A percentile compares a stretch with the other conserved stretches of the same genome.
phyloP scores from a whole-genome alignment of 345 rosid species.

The Ceriops zippeliana region DNA sequence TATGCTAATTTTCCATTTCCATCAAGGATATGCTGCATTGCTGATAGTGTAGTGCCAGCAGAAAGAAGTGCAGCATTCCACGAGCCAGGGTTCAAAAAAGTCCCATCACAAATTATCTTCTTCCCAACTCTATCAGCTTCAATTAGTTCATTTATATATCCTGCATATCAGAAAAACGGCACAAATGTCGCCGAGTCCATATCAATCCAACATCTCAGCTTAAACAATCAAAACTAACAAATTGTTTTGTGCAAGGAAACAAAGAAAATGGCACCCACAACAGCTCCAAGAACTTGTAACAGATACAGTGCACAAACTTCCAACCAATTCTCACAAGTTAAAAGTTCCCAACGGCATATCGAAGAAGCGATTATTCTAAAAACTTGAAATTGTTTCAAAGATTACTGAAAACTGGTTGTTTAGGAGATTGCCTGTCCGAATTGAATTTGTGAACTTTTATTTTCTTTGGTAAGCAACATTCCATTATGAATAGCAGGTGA shows the following conservation, averaged over 20 bases:
- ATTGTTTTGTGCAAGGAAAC: not conserved
- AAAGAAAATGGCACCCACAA: not conserved
- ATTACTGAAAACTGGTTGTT: too few species aligned
- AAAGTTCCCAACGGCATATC: not conserved
- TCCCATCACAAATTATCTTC: conserved; percentile 46
- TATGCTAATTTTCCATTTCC: conserved; percentile 57
- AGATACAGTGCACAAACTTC: not conserved
- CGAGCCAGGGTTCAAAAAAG: conserved; percentile 74
- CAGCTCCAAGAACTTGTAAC: not conserved
- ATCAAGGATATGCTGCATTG: conserved; percentile 68
- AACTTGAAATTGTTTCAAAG: too few species aligned
- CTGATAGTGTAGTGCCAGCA: conserved; percentile 73
- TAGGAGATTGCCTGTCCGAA: too few species aligned
- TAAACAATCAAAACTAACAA: not conserved
- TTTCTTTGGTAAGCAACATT: too few species aligned
- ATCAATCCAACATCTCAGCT: not conserved
- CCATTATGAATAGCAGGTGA: too few species aligned
- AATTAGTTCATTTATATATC: conserved; percentile 50
- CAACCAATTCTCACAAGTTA: not conserved
- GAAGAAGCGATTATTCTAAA: too few species aligned
- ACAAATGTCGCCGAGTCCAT: not conserved
- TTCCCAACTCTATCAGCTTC: conserved; percentile 58
- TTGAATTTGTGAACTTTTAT: too few species aligned
- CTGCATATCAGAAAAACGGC: conserved; percentile 28
- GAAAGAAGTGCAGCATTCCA: conserved; percentile 79